A percentile compares a stretch with the other conserved stretches of the same genome.
Evolutionary conservation across 371 early-diverging fungal species (phyloP).

Genomic region (Mortierella sp.): DNA sequence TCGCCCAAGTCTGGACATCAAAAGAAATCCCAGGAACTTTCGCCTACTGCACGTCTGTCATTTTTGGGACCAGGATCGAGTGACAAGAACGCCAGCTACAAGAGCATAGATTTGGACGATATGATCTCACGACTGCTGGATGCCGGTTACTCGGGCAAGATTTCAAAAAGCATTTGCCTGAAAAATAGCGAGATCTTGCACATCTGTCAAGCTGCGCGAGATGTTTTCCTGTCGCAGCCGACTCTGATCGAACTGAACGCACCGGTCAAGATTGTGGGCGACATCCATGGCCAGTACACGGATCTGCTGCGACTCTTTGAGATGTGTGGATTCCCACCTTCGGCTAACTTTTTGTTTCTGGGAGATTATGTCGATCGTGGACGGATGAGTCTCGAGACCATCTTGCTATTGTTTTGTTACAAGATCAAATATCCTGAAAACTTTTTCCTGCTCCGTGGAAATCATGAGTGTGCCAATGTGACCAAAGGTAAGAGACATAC

Average conservation of each 20-base stretch:
- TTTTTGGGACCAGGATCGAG: slow-evolving; percentile 19
- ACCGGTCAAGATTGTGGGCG: slow-evolving; percentile 98
- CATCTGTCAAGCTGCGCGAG: slow-evolving; percentile 89
- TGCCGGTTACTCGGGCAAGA: slow-evolving; percentile 80
- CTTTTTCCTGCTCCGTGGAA: slow-evolving; percentile 97
- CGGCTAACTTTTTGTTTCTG: slow-evolving; percentile 93
- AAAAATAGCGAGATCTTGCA: slow-evolving; percentile 88
- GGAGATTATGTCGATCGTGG: slow-evolving; percentile 99
- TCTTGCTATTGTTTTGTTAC: slow-evolving; percentile 93
- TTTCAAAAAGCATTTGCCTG: slow-evolving; percentile 78
- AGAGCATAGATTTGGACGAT: slow-evolving; percentile 78
- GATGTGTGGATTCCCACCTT: slow-evolving; percentile 92
- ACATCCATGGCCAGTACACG: slow-evolving; percentile 96
- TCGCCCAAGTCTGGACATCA: slow-evolving; percentile 16
- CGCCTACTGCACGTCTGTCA: slow-evolving; percentile 28
- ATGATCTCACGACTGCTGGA: slow-evolving; percentile 86
- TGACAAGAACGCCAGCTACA: not conserved
- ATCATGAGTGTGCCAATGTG: slow-evolving; percentile 98
- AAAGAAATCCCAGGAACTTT: slow-evolving; percentile 24
- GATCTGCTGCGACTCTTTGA: slow-evolving; percentile 94
- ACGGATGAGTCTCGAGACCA: slow-evolving; percentile 96
- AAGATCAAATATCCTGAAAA: slow-evolving; percentile 98
- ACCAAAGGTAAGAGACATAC: slow-evolving; percentile 86
- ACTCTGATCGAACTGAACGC: slow-evolving; percentile 95
- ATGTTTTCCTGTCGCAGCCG: slow-evolving; percentile 94